Evolutionary conservation across 257 asterid genomes (phyloP).

Genomic region (Petrea volubilis): DNA sequence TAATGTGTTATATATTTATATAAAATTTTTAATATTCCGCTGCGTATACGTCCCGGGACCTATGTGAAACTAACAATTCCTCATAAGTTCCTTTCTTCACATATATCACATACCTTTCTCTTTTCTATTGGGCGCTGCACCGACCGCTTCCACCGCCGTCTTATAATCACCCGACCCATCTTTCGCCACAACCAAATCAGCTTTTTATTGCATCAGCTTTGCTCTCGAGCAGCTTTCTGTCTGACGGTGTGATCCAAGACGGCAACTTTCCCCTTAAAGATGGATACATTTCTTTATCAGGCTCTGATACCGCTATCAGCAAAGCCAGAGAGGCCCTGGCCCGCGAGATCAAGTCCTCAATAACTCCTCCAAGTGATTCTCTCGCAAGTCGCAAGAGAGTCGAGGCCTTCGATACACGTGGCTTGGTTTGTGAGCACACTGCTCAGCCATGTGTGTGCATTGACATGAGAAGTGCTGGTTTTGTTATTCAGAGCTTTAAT

Average conservation of each 20-base stretch:
- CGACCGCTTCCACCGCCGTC: conserved; percentile 48
- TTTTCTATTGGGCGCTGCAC: conserved; percentile 42
- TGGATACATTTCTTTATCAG: neutral
- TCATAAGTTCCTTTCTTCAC: conserved; percentile 51
- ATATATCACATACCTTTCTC: conserved; percentile 40
- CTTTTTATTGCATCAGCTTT: conserved; percentile 17
- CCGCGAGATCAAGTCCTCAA: conserved; percentile 34
- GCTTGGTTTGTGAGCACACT: conserved; percentile 52
- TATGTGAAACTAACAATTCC: no score
- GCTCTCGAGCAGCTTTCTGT: conserved; percentile 39
- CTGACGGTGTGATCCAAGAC: conserved; percentile 39
- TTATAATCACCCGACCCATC: conserved; percentile 47
- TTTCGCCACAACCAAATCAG: conserved; percentile 45
- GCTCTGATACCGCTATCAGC: conserved; percentile 21
- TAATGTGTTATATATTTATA: no score
- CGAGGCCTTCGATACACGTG: conserved; percentile 51
- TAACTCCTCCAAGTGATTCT: neutral
- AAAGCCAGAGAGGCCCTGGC: conserved; percentile 44
- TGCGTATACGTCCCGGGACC: no score
- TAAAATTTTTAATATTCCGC: no score
- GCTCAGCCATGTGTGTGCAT: conserved; percentile 51
- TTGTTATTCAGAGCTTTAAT: conserved; percentile 25
- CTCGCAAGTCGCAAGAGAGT: neutral
- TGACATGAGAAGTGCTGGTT: conserved; percentile 7
- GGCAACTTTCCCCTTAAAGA: conserved; percentile 27